Percentiles rank a stretch among this genome's conserved stretches.
Conservation (phyloP, 1,139 yeast genomes). For the Hemisphaericaspora lyxosophila region DNA sequence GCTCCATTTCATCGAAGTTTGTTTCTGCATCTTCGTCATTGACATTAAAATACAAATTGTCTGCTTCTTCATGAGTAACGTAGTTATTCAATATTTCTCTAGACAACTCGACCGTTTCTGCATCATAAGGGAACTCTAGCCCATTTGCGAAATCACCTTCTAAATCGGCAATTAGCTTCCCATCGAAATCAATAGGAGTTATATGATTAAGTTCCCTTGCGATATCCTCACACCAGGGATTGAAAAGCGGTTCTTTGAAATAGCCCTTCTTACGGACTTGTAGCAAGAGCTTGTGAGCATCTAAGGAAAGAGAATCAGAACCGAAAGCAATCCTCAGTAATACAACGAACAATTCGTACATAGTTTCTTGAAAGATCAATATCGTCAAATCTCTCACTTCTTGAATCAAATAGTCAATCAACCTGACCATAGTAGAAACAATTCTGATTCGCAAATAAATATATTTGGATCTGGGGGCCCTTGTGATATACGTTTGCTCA, state of each 20-base stretch:
- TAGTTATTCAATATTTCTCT: slow-evolving; percentile 69
- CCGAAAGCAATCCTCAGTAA: slow-evolving; percentile 61
- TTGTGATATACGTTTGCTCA: slow-evolving; percentile 50
- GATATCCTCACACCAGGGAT: slow-evolving; percentile 40
- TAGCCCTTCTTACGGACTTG: slow-evolving; percentile 27
- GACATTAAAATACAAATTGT: slow-evolving; percentile 67
- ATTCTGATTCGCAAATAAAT: slow-evolving; percentile 43
- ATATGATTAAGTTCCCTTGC: slow-evolving; percentile 44
- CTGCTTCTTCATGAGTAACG: slow-evolving; percentile 78
- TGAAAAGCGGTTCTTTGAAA: slow-evolving; percentile 32
- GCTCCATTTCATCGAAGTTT: slow-evolving; percentile 27
- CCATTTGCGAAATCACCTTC: slow-evolving; percentile 54
- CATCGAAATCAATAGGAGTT: slow-evolving; percentile 10
- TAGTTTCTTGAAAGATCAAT: slow-evolving; percentile 41
- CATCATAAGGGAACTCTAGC: slow-evolving; percentile 60
- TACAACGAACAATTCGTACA: slow-evolving; percentile 50
- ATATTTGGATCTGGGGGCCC: slow-evolving; percentile 47
- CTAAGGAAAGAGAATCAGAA: slow-evolving; percentile 34
- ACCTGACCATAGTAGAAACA: slow-evolving; percentile 37
- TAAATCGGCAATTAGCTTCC: slow-evolving; percentile 25
- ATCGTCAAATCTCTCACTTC: slow-evolving; percentile 28
- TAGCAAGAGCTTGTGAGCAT: slow-evolving; percentile 34
- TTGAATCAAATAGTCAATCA: slow-evolving; percentile 34
- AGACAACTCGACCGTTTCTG: slow-evolving; percentile 65
- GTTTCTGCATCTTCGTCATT: slow-evolving; percentile 34